A percentile compares a stretch with the other conserved stretches of the same genome.
These are phyloP conservation scores for Aegle marmelos DNA, from an alignment of 345 rosid genomes.

Conservation along the genomic window DNA sequence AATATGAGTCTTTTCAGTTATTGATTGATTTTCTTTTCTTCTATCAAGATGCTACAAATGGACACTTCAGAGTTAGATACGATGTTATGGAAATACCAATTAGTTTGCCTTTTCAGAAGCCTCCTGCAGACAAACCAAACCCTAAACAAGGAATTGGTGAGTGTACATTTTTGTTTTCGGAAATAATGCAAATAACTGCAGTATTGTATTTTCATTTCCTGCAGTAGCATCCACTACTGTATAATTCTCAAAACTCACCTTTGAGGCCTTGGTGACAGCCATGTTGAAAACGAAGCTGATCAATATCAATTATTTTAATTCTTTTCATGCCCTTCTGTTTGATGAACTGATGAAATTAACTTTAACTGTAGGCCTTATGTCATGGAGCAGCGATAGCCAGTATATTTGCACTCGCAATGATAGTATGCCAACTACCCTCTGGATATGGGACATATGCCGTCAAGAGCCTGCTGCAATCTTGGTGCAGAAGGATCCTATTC, in stretches of 20 bases:
- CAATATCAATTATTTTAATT: background rate
- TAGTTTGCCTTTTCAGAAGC: constrained; percentile 79
- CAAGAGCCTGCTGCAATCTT: constrained; percentile 88
- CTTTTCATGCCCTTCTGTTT: background rate
- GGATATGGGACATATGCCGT: constrained; percentile 90
- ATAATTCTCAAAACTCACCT: background rate
- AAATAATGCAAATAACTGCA: background rate
- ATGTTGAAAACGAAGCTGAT: background rate
- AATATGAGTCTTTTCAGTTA: constrained; percentile 2
- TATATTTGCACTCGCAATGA: constrained; percentile 86
- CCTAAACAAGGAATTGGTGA: constrained; percentile 98
- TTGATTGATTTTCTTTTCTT: constrained; percentile 8
- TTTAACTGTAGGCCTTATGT: constrained; percentile 61
- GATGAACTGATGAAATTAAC: background rate
- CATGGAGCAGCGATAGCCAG: constrained; percentile 94
- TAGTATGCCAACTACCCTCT: constrained; percentile 82
- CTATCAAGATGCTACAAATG: constrained; percentile 59
- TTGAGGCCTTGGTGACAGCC: background rate
- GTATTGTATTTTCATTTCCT: background rate
- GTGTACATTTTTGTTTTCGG: constrained; percentile 19
- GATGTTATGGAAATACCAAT: constrained; percentile 81
- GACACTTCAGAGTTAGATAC: constrained; percentile 69
- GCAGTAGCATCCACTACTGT: background rate
- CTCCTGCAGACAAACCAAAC: constrained; percentile 80
- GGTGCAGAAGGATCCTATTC: constrained; percentile 85